Percentiles rank a stretch among this genome's conserved stretches.
Conservation (phyloP, 768 basidiomycete genomes). For the Boletus speciosus region DNA sequence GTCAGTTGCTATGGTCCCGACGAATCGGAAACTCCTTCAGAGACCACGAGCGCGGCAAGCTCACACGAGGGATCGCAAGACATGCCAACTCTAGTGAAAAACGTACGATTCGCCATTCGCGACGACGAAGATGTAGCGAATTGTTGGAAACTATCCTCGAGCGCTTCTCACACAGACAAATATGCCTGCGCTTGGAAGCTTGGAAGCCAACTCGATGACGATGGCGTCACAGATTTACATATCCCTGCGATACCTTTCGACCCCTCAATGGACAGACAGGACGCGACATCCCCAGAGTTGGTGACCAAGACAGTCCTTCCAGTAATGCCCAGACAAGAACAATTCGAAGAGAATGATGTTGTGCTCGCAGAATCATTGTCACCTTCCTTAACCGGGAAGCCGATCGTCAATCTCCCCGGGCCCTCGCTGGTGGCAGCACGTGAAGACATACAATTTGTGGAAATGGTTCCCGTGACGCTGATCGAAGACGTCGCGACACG, state of each 20-base stretch:
- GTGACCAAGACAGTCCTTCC: not conserved
- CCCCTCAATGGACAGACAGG: not conserved
- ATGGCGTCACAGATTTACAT: not conserved
- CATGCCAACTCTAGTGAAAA: not conserved
- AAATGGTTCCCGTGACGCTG: not conserved
- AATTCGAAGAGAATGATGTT: not conserved
- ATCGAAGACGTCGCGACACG: constrained; percentile 12
- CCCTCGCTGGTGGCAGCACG: not conserved
- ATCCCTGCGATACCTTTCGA: not conserved
- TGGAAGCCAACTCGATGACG: not conserved
- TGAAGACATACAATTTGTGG: not conserved
- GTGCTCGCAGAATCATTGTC: not conserved
- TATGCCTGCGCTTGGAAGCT: not conserved
- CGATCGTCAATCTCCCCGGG: constrained; percentile 12
- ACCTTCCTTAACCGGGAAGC: not conserved
- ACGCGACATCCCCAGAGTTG: not conserved
- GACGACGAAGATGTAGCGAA: not conserved
- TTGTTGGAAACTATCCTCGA: not conserved
- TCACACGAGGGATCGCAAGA: not conserved
- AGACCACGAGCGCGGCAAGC: not conserved
- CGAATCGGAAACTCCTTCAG: not conserved
- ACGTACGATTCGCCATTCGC: not conserved
- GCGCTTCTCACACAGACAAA: not conserved
- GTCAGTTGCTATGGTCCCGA: not conserved
- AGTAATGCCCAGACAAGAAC: not conserved